Percentiles rank a stretch among this genome's conserved stretches.
Evolutionary conservation across 345 rosid genomes (phyloP).

Genomic region (Pistacia vera): DNA sequence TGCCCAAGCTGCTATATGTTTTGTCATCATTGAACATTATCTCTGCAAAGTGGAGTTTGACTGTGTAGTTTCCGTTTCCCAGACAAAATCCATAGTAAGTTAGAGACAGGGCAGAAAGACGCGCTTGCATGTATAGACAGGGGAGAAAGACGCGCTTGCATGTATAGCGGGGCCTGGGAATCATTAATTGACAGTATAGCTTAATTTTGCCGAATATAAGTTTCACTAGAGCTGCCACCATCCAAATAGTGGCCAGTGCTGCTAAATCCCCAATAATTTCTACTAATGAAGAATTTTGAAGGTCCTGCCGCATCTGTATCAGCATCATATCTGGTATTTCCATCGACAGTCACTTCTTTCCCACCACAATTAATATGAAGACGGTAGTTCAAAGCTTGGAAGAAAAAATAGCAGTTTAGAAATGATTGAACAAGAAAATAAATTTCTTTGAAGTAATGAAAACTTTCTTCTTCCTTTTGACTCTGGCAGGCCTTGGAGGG

Average conservation of each 20-base stretch:
- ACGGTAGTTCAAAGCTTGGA: slow-evolving; percentile 23
- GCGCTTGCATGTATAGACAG: too few relatives aligned
- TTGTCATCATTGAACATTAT: slow-evolving; percentile 46
- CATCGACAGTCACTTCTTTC: neutral
- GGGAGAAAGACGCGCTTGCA: slow-evolving; percentile 45
- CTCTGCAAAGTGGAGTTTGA: slow-evolving; percentile 83
- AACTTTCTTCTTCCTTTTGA: too few relatives aligned
- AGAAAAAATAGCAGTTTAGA: neutral
- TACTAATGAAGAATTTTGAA: slow-evolving; percentile 21
- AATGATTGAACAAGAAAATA: neutral
- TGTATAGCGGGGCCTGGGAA: slow-evolving; percentile 39
- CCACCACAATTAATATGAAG: slow-evolving; percentile 59
- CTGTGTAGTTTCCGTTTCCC: slow-evolving; percentile 44
- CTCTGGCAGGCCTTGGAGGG: neutral
- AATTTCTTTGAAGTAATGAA: neutral
- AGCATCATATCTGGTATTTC: slow-evolving; percentile 25
- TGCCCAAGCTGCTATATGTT: slow-evolving; percentile 51
- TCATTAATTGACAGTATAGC: slow-evolving; percentile 13
- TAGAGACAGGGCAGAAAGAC: too few relatives aligned
- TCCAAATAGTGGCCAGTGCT: slow-evolving; percentile 57
- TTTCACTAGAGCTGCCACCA: neutral
- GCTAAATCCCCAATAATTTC: slow-evolving; percentile 47
- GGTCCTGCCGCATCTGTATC: slow-evolving; percentile 32
- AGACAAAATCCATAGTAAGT: slow-evolving; percentile 59
- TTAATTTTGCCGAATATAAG: slow-evolving; percentile 12